Base-by-base conservation (phyloP, 2,329 filamentous ascomycete species). In the Geosmithia morbida region DNA sequence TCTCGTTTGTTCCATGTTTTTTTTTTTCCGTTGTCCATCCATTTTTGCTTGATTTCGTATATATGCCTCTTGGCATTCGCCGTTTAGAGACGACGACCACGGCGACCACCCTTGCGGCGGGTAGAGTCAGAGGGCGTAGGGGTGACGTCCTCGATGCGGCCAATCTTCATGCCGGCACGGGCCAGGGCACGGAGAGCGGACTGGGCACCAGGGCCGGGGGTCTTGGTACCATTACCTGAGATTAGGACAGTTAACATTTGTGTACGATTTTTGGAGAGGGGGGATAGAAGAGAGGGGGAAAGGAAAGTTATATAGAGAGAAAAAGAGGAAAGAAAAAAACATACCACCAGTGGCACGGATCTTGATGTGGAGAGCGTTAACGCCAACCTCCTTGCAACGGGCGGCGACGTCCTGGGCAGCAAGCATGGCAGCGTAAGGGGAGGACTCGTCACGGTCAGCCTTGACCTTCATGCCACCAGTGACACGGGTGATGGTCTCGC, bases 401-500 rank as follows among this genome's bases (percentile, higher is more conserved):
- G 79, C 75, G 64, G 92, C 92, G 67, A 94, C 88, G 70, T 95
- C 89, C 81, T 98, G 92, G 58, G 92, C 92, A 74, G 92, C 92
- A 86, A 98, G 89, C 92, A 98, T 98, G 75, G 92, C 92, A 65
- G 92, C 92, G 81, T 98, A 98, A 64, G 92, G 92, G 60, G 92
- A 97, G 65, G 90, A 97, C 80, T 98, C 92, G 77, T 98, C 92
- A 81, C 92, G 90, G 68, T 98, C 89, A 72, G 89, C 89, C 85
- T 98, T 98, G 82, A 98, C 92, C 82, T 98, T 98, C 92, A 98
- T 98, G 68, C 94, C 94, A 77, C 94, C 92, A 64, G 94, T 98
- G 61, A 98, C 90, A 87, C 92, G 89, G 82, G 82, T 87, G 78
- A 98, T 96, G 75, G 94, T 98, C 85, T 98, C 92, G 75, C 92